Evolutionary conservation across 2,329 filamentous ascomycete species (phyloP).

Genomic region (Microascus cirrosus): DNA sequence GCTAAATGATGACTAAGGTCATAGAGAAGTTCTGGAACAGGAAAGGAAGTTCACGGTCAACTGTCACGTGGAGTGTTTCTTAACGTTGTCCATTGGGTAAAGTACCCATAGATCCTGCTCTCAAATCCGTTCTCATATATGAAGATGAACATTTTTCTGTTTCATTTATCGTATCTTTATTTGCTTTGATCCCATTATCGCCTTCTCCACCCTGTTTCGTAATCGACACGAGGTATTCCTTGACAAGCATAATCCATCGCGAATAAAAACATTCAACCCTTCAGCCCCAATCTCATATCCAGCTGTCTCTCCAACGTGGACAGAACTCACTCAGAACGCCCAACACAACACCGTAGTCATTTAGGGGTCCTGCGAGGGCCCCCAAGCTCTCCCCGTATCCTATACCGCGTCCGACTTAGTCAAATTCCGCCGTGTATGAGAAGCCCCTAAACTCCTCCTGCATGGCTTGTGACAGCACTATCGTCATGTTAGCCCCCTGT

Average conservation of each 20-base stretch:
- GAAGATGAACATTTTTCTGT: background rate
- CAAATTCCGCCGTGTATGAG: constrained; percentile 91
- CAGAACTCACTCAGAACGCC: background rate
- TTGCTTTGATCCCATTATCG: background rate
- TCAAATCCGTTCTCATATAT: background rate
- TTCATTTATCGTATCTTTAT: background rate
- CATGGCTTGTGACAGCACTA: constrained; percentile 95
- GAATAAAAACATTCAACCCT: background rate
- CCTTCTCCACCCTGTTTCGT: background rate
- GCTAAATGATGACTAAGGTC: background rate
- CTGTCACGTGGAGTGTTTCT: background rate
- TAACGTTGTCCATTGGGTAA: no score
- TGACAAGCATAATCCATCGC: background rate
- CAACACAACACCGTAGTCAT: background rate
- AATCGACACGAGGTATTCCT: background rate
- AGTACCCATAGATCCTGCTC: no score
- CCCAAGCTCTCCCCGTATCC: background rate
- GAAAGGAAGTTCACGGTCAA: background rate
- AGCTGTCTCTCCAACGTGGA: background rate
- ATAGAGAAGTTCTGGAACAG: background rate
- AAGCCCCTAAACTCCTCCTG: constrained; percentile 99
- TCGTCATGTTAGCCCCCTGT: background rate
- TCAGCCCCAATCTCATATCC: background rate
- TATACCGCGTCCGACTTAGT: constrained; percentile 27
- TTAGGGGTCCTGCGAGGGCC: background rate